Base-by-base conservation (phyloP, 352 stramenopile species). In the Phytophthora hibernalis region DNA sequence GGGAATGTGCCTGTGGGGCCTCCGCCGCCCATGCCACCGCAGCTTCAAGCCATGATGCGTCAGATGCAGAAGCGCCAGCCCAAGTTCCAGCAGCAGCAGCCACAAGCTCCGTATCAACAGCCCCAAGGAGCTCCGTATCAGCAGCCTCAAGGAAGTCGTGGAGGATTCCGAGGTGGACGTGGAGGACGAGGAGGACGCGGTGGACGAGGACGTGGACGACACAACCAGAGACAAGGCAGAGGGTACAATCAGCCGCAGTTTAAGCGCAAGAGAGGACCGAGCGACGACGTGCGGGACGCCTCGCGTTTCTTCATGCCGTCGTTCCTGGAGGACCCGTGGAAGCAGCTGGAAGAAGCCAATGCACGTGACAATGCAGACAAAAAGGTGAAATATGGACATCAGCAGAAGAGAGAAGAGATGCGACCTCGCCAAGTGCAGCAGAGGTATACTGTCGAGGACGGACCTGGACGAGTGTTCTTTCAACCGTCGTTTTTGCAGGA, bases 281-380 rank as follows among this genome's bases (percentile, higher is more conserved):
- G 71, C 43, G 74, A 82, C 18, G 80, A 84, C n/a, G 56, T 59
- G n/a, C 69, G 33, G 13, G 77, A 85, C 22, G 61, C 61, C 0
- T 76, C 77, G 30, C 74, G 79, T 12, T 89, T 92, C 54, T 93
- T 90, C 62, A 28, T 86, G 67, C 72, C 77, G 22, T 93, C 85
- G 22, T 91, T 77, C 47, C 68, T 93, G 26, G 70, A 90, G 56
- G 78, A 93, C 48, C 85, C 85, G 16, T 93, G 85, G 85, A 71
- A 69, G 33, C 45, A 73, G 3, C 53, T 92, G 31, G 61, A 83
- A 37, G 38, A 30, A 7, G 35, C 45, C 8, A 24, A 26, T 35
- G 26, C 26, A 16, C 16, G 16, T 1, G 22, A 8, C 12, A 45
- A 21, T 20, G 11, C 44, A 58, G 28, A n/a, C n/a, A n/a, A n/a